Base-by-base conservation (phyloP, 2,329 filamentous ascomycete species). In the Calonectria multiphialidica region DNA sequence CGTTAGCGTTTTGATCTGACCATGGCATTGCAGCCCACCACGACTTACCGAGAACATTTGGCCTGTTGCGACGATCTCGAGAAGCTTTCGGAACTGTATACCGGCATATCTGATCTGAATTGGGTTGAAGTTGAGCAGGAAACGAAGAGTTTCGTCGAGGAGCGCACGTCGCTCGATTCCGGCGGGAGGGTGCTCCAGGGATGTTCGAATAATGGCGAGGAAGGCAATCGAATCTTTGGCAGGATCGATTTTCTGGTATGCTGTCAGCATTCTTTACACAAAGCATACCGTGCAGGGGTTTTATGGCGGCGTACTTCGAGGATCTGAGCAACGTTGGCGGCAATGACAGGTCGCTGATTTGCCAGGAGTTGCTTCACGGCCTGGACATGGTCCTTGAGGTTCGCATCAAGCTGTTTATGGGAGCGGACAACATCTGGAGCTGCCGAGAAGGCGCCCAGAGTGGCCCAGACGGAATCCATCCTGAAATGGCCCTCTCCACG, bases 41-140 rank as follows among this genome's bases (percentile, higher is more conserved):
- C 33, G 6, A 75, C 83, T 35, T 83, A 89, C 87, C 57, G 87
- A 83, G 67, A 87, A 83, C 12, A 87, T 61, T 47, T 82, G 81
- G 45, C 85, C 84, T 3, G 77, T 80, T 2, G 80, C 80, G 16
- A 88, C 79, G 53, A 80, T 79, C 2, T 85, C 82, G 25, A 91
- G 82, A 2, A 91, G 76, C 2, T 82, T 79, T n/a, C 83, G 81
- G 23, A 91, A 84, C 4, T 81, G 71, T 2, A 73, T 68, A 21
- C 88, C 87, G 13, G 83, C 84, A 78, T 90, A 91, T 76, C 90
- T 86, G 66, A 89, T 84, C 76, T 91, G 89, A 12, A 85, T 80
- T 15, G 84, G 79, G 71, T 91, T 87, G 74, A 90, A 91, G 6
- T 80, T 80, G 57, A 85, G 73, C 30, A 90, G 79, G 72, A 91